phyloP scores from a whole-genome alignment of 2,329 filamentous ascomycete species.

The Aschersonia sp. region DNA sequence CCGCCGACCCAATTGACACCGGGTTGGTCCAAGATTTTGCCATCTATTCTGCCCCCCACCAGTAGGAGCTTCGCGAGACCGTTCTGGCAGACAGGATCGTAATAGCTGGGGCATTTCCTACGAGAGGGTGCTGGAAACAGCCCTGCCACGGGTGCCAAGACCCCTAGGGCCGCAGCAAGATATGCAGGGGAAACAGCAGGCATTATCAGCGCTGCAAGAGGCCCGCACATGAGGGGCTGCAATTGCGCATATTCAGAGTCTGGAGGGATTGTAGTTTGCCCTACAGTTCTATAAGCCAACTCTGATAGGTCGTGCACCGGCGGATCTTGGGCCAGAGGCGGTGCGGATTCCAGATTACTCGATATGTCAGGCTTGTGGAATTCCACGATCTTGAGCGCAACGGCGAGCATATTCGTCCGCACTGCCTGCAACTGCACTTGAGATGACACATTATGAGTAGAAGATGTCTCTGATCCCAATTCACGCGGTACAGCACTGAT shows the following conservation, averaged over 20 bases:
- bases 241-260: conserved; percentile 42
- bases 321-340: conserved; percentile 15
- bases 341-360: conserved; percentile 15
- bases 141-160: conserved; percentile 58
- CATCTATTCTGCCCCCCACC: conserved; percentile 76
- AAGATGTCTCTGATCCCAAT: conserved; percentile 5
- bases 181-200: conserved; percentile 74
- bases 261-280: conserved; percentile 17
- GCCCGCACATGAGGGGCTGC: conserved; percentile 65
- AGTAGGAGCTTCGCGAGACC: conserved; percentile 80
- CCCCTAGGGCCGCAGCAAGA: conserved; percentile 63
- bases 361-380: conserved; percentile 49
- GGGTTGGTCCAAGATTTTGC: conserved; percentile 65
- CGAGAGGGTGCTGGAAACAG: conserved; percentile 67
- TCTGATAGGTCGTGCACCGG: conserved; percentile 38
- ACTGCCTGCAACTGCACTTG: conserved; percentile 68
- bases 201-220: conserved; percentile 66
- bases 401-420: conserved; percentile 77
- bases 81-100: conserved; percentile 65
- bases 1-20: conserved; percentile 52
- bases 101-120: conserved; percentile 63
- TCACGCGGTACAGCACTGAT: conserved; percentile 26
- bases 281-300: conserved; percentile 35
- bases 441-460: conserved; percentile 34
- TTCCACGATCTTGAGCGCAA: conserved; percentile 74